A percentile compares a stretch with the other conserved stretches of the same genome.
phyloP scores from a whole-genome alignment of 352 stramenopile species.

The Phytophthora colocasiae region DNA sequence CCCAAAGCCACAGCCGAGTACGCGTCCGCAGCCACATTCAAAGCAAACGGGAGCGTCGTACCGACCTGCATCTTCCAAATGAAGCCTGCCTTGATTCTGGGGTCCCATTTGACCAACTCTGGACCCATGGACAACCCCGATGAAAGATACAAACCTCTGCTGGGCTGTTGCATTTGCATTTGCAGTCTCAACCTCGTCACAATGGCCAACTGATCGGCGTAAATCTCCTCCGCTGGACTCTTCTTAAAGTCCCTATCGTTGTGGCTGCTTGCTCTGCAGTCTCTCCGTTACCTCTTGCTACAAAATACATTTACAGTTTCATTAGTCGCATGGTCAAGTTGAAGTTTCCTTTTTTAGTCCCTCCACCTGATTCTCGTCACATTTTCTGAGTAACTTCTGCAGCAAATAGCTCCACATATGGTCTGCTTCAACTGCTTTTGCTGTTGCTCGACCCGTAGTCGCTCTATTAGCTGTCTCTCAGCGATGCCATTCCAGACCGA shows the following conservation, averaged over 20 bases:
- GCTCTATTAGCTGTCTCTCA: conserved; percentile 38
- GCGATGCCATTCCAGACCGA: conserved; percentile 32
- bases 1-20: conserved; percentile 21
- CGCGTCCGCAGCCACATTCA: conserved; percentile 21
- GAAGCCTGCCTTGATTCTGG: conserved; percentile 10
- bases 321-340: conserved; percentile 25
- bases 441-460: conserved; percentile 27
- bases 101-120: conserved; percentile 14
- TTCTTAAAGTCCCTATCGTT: conserved; percentile 3
- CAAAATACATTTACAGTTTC: conserved; percentile 7
- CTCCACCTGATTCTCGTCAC: conserved; percentile 11
- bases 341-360: conserved; percentile 16
- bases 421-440: conserved; percentile 15
- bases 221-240: conserved; percentile 17
- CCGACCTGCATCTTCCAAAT: conserved; percentile 10
- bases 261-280: background rate
- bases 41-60: conserved; percentile 16
- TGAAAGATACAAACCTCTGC: conserved; percentile 1
- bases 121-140: conserved; percentile 17
- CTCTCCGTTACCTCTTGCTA: conserved; percentile 13
- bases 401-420: conserved; percentile 2
- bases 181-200: conserved; percentile 13
- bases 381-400: conserved; percentile 27
- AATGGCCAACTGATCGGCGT: conserved; percentile 14
- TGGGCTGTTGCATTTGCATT: conserved; percentile 1